Evolutionary conservation across 2,329 filamentous ascomycete genomes (phyloP).

Genomic region (Dactylellina sp.): DNA sequence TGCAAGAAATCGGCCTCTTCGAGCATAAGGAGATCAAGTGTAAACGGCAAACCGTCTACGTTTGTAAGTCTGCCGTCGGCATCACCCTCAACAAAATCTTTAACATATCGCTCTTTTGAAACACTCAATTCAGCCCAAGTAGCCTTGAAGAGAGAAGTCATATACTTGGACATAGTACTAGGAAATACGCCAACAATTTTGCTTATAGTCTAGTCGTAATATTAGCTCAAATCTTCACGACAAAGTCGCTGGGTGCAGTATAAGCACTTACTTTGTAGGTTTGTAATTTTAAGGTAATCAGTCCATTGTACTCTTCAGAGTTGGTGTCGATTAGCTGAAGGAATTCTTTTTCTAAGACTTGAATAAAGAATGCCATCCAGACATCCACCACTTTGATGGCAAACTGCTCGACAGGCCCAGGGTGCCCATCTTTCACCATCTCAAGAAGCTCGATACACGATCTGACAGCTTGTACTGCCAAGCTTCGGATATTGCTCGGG

Average conservation of each 20-base stretch:
- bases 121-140: conserved; percentile 88
- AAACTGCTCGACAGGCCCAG: conserved; percentile 85
- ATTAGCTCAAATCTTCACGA: conserved; percentile 56
- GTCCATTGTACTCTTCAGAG: conserved; percentile 76
- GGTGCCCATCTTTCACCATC: conserved; percentile 95
- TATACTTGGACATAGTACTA: conserved; percentile 82
- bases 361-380: conserved; percentile 92
- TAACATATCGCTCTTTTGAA: conserved; percentile 78
- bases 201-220: conserved; percentile 75
- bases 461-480: conserved; percentile 90
- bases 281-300: conserved; percentile 89
- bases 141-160: conserved; percentile 82
- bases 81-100: conserved; percentile 86
- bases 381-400: conserved; percentile 83
- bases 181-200: conserved; percentile 88
- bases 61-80: conserved; percentile 90
- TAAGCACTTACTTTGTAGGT: conserved; percentile 76
- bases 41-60: conserved; percentile 90
- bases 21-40: conserved; percentile 89
- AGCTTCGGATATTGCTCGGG: conserved; percentile 74
- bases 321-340: conserved; percentile 72
- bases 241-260: conserved; percentile 4
- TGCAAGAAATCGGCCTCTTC: conserved; percentile 97
- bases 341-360: conserved; percentile 78
- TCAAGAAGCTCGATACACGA: conserved; percentile 94